phyloP scores from a whole-genome alignment of 148 eudicot species.

The Camellia lanceoleosa region DNA sequence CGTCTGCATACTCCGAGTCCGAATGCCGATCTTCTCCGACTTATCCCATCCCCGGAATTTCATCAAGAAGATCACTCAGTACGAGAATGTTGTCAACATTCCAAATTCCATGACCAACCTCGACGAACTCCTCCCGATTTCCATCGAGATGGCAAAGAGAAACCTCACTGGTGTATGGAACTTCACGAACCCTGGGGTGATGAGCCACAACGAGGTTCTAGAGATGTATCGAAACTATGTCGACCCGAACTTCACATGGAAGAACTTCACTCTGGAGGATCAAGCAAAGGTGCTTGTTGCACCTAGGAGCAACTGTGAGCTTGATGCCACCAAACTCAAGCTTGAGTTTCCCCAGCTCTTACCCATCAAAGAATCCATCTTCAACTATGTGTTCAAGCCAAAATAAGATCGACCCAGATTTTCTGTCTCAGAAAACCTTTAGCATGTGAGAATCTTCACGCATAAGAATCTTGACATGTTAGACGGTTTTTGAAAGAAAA shows the following conservation, averaged over 20 bases:
- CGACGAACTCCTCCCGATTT: conserved; percentile 58
- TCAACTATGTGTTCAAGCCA: conserved; percentile 43
- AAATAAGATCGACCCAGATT: conserved; percentile 20
- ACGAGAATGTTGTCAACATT: conserved; percentile 49
- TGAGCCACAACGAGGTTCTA: conserved; percentile 59
- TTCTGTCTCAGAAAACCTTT: too few species aligned
- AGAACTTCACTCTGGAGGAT: conserved; percentile 47
- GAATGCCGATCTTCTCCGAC: conserved; percentile 59
- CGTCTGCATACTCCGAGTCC: conserved; percentile 53
- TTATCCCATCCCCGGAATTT: conserved; percentile 51
- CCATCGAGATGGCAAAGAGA: conserved; percentile 56
- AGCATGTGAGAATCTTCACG: too few species aligned
- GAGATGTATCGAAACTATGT: conserved; percentile 48
- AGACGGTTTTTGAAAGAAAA: too few species aligned
- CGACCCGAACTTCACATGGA: conserved; percentile 46
- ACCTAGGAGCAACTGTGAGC: conserved; percentile 57
- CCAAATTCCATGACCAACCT: conserved; percentile 57
- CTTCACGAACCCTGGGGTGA: conserved; percentile 59
- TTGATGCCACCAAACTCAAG: conserved; percentile 44
- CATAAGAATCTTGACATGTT: too few species aligned
- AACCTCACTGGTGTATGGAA: conserved; percentile 57
- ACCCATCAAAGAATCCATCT: conserved; percentile 44
- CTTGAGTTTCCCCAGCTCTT: conserved; percentile 41
- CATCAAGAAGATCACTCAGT: conserved; percentile 50
- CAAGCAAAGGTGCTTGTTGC: conserved; percentile 53